phyloP scores from a whole-genome alignment of 2,329 filamentous ascomycete species.

The Hypoxylon sp. region DNA sequence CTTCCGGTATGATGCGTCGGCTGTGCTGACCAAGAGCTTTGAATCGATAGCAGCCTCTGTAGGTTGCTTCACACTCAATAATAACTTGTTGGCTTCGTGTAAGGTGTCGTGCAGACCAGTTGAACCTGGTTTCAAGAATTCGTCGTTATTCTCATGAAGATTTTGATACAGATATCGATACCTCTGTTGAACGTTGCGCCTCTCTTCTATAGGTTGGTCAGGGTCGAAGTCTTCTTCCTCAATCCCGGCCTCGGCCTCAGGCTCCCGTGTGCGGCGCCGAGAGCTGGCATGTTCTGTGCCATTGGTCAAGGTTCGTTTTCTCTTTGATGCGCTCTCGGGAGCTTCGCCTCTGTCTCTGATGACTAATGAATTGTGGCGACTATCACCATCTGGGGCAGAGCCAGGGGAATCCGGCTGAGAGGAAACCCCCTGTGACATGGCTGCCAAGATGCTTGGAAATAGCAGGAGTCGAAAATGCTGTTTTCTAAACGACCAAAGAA shows the following conservation, averaged over 20 bases:
- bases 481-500: background rate
- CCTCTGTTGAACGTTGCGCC: constrained; percentile 76
- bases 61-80: constrained; percentile 83
- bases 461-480: background rate
- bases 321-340: constrained; percentile 47
- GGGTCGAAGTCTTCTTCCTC: constrained; percentile 66
- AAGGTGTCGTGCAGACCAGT: constrained; percentile 75
- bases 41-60: constrained; percentile 92
- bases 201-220: constrained; percentile 81
- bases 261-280: constrained; percentile 51
- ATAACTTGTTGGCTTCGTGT: constrained; percentile 73
- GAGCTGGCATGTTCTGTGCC: constrained; percentile 48
- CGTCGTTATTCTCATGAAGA: constrained; percentile 75
- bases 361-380: constrained; percentile 46
- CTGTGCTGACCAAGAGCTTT: constrained; percentile 82
- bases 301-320: constrained; percentile 51
- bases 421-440: constrained; percentile 46
- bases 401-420: constrained; percentile 43
- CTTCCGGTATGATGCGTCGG: constrained; percentile 84
- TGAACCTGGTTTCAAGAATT: constrained; percentile 76
- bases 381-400: constrained; percentile 39
- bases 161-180: constrained; percentile 75
- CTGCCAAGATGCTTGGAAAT: background rate
- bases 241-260: constrained; percentile 37
- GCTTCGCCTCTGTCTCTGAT: constrained; percentile 51